Evolutionary conservation across 73 alveolate genomes (phyloP).

Genomic region (Strombidium stylifer): DNA sequence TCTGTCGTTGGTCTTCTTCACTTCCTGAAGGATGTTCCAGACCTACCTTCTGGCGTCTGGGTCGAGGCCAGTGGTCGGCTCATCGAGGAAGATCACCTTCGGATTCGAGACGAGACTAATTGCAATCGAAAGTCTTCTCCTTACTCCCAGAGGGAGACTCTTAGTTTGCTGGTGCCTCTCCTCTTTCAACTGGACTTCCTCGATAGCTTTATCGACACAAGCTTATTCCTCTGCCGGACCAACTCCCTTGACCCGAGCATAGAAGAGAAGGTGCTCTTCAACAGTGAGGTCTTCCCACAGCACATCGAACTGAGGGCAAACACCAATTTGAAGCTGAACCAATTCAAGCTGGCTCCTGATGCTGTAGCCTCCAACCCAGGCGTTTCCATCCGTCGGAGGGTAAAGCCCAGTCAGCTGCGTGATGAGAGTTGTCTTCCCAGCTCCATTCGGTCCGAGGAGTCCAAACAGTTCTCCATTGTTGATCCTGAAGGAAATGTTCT

Average conservation of each 20-base stretch:
- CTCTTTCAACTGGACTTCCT: constrained; percentile 87
- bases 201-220: constrained; percentile 78
- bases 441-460: constrained; percentile 99
- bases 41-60: constrained; percentile 96
- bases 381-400: constrained; percentile 90
- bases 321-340: constrained; percentile 93
- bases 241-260: constrained; percentile 92
- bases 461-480: constrained; percentile 95
- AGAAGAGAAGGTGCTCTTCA: constrained; percentile 91
- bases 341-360: constrained; percentile 75
- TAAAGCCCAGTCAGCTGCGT: constrained; percentile 95
- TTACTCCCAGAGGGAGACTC: constrained; percentile 96
- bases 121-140: constrained; percentile 95
- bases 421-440: constrained; percentile 97
- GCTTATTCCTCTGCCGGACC: constrained; percentile 68
- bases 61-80: constrained; percentile 98
- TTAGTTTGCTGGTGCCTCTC: constrained; percentile 78
- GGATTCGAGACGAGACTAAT: constrained; percentile 92
- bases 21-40: constrained; percentile 88
- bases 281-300: constrained; percentile 92
- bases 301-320: constrained; percentile 98
- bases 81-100: constrained; percentile 94
- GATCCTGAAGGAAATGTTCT: constrained; percentile 68
- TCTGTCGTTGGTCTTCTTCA: constrained; percentile 80
- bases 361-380: constrained; percentile 96